Evolutionary conservation across 108 stramenopile genomes (phyloP).

Genomic region (Nitzschia inconspicua): DNA sequence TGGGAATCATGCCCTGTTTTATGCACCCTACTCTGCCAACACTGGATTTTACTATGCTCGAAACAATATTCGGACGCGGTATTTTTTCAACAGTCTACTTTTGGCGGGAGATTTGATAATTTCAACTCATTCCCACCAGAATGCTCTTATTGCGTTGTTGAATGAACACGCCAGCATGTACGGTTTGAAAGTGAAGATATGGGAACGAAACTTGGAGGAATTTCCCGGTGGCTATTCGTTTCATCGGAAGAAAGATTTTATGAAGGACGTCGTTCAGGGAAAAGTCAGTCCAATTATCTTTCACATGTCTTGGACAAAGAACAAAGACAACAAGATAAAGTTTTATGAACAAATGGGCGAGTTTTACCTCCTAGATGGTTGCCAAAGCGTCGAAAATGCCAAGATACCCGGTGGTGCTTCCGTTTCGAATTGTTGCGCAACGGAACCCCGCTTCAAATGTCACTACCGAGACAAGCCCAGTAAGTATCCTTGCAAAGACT

Average conservation of each 20-base stretch:
- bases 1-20: constrained; percentile 53
- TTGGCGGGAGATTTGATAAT: constrained; percentile 58
- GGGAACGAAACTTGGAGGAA: constrained; percentile 46
- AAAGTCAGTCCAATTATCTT: constrained; percentile 28
- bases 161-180: constrained; percentile 47
- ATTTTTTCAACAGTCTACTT: constrained; percentile 48
- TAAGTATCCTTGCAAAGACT: constrained; percentile 69
- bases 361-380: constrained; percentile 59
- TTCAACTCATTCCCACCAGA: constrained; percentile 56
- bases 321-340: constrained; percentile 75
- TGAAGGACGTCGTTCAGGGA: constrained; percentile 36
- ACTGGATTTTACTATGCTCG: constrained; percentile 45
- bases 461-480: constrained; percentile 81
- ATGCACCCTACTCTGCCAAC: constrained; percentile 67
- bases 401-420: not conserved
- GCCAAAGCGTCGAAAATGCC: constrained; percentile 7
- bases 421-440: constrained; percentile 43
- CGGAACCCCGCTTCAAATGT: constrained; percentile 56
- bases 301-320: constrained; percentile 54
- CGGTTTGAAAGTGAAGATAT: constrained; percentile 63
- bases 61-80: constrained; percentile 47
- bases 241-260: constrained; percentile 32
- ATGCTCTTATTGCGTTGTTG: constrained; percentile 47
- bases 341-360: constrained; percentile 77
- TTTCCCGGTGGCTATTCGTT: constrained; percentile 58